Percentiles rank a stretch among this genome's conserved stretches.
These are phyloP conservation scores for Albatrellus ellisii DNA, from an alignment of 768 basidiomycete genomes.

Conservation along the genomic window DNA sequence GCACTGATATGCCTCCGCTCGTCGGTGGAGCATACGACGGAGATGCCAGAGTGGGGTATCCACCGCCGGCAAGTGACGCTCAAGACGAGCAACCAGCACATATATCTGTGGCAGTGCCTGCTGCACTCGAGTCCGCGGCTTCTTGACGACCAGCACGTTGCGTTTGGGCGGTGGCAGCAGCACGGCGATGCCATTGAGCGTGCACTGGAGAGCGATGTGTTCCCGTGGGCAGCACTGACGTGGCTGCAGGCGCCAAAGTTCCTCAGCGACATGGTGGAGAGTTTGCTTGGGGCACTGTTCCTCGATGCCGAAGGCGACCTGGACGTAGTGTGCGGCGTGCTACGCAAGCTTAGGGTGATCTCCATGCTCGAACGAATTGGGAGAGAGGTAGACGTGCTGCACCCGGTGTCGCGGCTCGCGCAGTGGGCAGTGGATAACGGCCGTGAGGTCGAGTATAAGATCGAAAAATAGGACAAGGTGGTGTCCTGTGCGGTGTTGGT, in stretches of 20 bases:
- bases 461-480: constrained; percentile 33
- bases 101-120: constrained; percentile 56
- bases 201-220: constrained; percentile 32
- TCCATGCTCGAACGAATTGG: constrained; percentile 52
- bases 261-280: constrained; percentile 71
- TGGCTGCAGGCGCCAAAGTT: constrained; percentile 71
- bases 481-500: constrained; percentile 31
- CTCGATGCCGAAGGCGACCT: constrained; percentile 52
- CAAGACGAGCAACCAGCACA: constrained; percentile 28
- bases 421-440: constrained; percentile 40
- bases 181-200: constrained; percentile 35
- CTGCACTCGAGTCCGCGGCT: constrained; percentile 53
- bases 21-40: constrained; percentile 27
- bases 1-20: constrained; percentile 50
- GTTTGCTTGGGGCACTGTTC: constrained; percentile 62
- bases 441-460: constrained; percentile 28
- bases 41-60: too few species aligned
- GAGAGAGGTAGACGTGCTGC: constrained; percentile 54
- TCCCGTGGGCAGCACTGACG: constrained; percentile 65
- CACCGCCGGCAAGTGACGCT: too few species aligned
- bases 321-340: constrained; percentile 32
- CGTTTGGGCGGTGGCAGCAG: constrained; percentile 33
- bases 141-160: constrained; percentile 48
- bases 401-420: constrained; percentile 55
- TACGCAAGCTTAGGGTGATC: constrained; percentile 42